Conservation (phyloP, 495 filamentous ascomycete genomes). For the Astrothelium subdiscretum region DNA sequence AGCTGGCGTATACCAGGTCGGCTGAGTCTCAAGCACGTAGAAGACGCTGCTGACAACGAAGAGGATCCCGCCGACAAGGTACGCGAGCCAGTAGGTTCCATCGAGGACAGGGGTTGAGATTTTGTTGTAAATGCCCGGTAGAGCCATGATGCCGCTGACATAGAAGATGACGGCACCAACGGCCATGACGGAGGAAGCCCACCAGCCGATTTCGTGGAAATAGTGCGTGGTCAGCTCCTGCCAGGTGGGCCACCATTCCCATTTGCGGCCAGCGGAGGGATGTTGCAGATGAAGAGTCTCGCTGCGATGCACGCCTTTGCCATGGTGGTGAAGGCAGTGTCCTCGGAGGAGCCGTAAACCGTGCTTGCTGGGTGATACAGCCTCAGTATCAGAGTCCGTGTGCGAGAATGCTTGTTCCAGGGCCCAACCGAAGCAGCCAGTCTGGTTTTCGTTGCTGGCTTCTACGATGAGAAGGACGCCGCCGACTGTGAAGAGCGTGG, state of each 20-base stretch:
- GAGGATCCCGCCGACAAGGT: constrained; percentile 6
- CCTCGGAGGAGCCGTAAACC: neutral
- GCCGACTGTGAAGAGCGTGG: constrained; percentile 7
- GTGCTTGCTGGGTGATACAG: neutral
- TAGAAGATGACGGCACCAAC: constrained; percentile 7
- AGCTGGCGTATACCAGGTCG: constrained; percentile 8
- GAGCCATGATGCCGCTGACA: constrained; percentile 4
- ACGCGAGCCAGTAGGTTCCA: constrained; percentile 6
- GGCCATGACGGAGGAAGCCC: constrained; percentile 2
- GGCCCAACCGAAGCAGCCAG: constrained; percentile 12
- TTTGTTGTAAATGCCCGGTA: constrained; percentile 11
- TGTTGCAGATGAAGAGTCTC: neutral
- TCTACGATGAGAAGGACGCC: constrained; percentile 8
- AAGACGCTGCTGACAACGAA: constrained; percentile 3
- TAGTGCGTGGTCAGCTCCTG: constrained; percentile 7
- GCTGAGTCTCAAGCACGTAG: constrained; percentile 11
- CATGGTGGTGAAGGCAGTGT: constrained; percentile 6
- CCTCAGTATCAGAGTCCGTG: neutral
- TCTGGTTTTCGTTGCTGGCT: constrained; percentile 10
- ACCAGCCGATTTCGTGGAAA: constrained; percentile 9
- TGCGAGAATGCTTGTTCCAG: constrained; percentile 6
- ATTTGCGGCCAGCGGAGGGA: constrained; percentile 4
- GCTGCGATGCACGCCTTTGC: neutral
- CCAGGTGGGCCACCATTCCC: constrained; percentile 13
- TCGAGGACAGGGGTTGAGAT: constrained; percentile 3